Base-by-base conservation (phyloP, 129 eudicot genomes). In the Lonicera japonica region DNA sequence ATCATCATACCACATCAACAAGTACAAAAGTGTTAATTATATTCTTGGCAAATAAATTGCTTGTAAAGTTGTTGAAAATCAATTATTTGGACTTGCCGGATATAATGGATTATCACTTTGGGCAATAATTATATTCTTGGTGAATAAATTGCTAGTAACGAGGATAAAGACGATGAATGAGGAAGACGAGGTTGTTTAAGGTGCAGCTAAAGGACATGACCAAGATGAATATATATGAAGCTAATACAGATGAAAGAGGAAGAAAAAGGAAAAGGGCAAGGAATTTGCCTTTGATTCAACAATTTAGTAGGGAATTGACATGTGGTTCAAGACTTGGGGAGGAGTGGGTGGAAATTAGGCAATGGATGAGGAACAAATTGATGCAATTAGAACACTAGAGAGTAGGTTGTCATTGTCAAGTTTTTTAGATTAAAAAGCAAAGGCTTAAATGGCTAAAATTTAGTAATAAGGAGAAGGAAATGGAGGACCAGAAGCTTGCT, bases 1-100 rank as follows among this genome's bases (percentile, higher is more conserved):
- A n/a, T n/a, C n/a, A n/a, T n/a, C n/a, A n/a, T n/a, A n/a, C n/a
- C n/a, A n/a, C n/a, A n/a, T n/a, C 54, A 91, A 91, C 79, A 70
- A 95, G 83, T 91, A 91, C 34, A 91, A 91, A 70, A 77, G 97
- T 80, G 97, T 91, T 21, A 90, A 83, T 62, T 95, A 91, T 51
- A 87, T 91, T 11, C 81, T 91, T 15, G 97, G 96, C 0, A 84
- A 61, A 43, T 95, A 95, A 4, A 84, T 84, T 10, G 82, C 97
- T 21, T 91, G 97, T 66, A 59, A 67, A 23, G 97, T 91, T 19
- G 95, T 91, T 51, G 96, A 91, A 79, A 84, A 91, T 78, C 95
- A 91, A 52, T 70, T 65, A 21, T 77, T 87, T 77, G n/a, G n/a
- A n/a, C n/a, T n/a, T n/a, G n/a, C 79, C 87, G 5, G 97, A 87